Base-by-base conservation (phyloP, 768 basidiomycete species). In the Phlebiopsis flavidoalba region DNA sequence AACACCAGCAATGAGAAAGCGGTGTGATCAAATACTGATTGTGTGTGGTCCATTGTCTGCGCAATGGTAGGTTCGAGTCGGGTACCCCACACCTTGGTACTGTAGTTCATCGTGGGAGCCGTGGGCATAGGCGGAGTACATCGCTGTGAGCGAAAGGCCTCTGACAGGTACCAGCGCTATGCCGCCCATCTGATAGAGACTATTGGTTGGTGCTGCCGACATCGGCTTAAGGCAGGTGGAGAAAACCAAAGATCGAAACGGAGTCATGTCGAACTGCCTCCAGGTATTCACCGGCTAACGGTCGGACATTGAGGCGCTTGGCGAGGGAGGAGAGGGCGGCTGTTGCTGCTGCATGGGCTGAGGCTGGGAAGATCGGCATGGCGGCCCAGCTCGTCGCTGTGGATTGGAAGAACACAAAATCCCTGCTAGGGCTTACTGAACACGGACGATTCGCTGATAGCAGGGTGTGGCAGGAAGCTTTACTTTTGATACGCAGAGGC, bases 381-480 rank as follows among this genome's bases (percentile, higher is more conserved):
- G 45, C 81, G 73, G 3, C 84, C 85, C 7, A 87, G 72, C 58
- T 86, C 85, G 50, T 79, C 79, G 66, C 77, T 80, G 65, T 85
- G 82, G 66, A 84, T 77, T 0, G 86, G 85, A 4, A 86, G 72
- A 15, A 76, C 68, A 60, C 68, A 60, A 73, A 75, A 2, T 65
- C 52, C 14, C 21, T 53, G 54, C 54, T n/a, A 22, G 59, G 54
- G n/a, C 54, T n/a, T n/a, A n/a, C n/a, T 57, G 55, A 37, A 53
- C 1, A 40, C 17, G 40, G 59, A 46, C 5, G 19, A 21, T 50
- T 43, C 49, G 31, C 31, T 37, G 50, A 15, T 37, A 14, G 54
- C 4, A 35, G 50, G 51, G 21, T n/a, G 43, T 45, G 43, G 14
- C 21, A 3, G 14, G 37, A 4, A 8, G 49, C 11, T 1, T n/a